Percentiles rank a stretch among this genome's conserved stretches.
These are phyloP conservation scores for Artemisia argyi DNA, from an alignment of 129 eudicot genomes.

Conservation along the genomic window DNA sequence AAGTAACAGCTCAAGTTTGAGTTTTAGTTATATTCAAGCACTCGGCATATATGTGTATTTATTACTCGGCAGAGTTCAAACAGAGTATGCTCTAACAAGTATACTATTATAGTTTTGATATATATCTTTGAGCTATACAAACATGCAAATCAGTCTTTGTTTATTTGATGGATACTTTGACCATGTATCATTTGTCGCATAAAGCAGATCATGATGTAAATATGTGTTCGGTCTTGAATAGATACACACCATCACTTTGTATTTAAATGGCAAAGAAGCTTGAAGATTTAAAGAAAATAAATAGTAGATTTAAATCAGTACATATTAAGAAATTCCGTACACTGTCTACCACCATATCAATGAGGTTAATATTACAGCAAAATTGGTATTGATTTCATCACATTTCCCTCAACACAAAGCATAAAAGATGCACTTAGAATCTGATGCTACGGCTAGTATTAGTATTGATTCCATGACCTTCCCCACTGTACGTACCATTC, in stretches of 20 bases:
- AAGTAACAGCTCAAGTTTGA: too few species aligned
- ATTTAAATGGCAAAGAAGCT: too few species aligned
- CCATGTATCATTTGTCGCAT: not conserved
- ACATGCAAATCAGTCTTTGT: not conserved
- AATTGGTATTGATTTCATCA: not conserved
- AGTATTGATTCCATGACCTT: constrained; percentile 74
- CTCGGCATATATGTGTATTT: too few species aligned
- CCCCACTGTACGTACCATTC: constrained; percentile 70
- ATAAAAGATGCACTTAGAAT: constrained; percentile 28
- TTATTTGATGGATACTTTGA: not conserved
- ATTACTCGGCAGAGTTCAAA: not conserved
- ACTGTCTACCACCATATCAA: constrained; percentile 1
- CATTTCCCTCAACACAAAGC: not conserved
- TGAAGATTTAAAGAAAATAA: too few species aligned
- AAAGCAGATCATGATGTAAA: not conserved
- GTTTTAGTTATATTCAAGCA: too few species aligned
- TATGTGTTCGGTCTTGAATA: not conserved
- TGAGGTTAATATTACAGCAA: not conserved
- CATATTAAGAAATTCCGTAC: not conserved
- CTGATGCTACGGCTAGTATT: constrained; percentile 55
- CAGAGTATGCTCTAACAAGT: not conserved
- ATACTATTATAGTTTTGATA: not conserved
- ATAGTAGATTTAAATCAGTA: not conserved
- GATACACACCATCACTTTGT: not conserved
- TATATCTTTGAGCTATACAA: not conserved